Evolutionary conservation across 257 asterid genomes (phyloP).

Genomic region (Voacanga thouarsii): DNA sequence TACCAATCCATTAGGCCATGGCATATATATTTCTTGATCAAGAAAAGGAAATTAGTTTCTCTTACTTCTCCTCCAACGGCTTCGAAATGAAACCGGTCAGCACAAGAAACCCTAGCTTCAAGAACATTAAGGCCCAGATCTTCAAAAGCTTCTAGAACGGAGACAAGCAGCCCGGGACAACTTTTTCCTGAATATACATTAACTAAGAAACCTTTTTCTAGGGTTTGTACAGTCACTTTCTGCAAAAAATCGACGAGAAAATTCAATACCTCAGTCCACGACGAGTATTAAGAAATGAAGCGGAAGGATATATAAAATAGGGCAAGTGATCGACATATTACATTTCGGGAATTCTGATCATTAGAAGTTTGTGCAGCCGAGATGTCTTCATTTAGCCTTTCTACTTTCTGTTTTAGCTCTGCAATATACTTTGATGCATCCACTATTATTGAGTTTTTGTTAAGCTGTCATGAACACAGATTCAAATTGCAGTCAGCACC

Average conservation of each 20-base stretch:
- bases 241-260: constrained; percentile 16
- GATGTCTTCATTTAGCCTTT: constrained; percentile 52
- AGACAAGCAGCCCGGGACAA: constrained; percentile 74
- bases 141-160: constrained; percentile 69
- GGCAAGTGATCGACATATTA: constrained; percentile 7
- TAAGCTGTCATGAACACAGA: constrained; percentile 40
- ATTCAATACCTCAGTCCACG: neutral
- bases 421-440: constrained; percentile 77
- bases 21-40: neutral
- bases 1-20: neutral
- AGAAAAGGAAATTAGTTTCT: neutral
- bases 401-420: constrained; percentile 76
- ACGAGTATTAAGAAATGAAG: neutral
- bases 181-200: constrained; percentile 54
- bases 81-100: constrained; percentile 60
- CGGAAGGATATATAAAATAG: too few species aligned
- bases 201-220: constrained; percentile 74
- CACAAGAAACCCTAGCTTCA: constrained; percentile 94
- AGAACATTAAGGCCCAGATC: constrained; percentile 68
- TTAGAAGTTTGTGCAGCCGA: constrained; percentile 38
- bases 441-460: constrained; percentile 60
- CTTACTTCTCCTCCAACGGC: constrained; percentile 84
- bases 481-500: neutral
- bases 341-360: constrained; percentile 45
- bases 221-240: constrained; percentile 78